Evolutionary conservation across 2,329 filamentous ascomycete genomes (phyloP), one percentile per base, ranked within the genome.

Genomic region (Penicillium hordei): DNA sequence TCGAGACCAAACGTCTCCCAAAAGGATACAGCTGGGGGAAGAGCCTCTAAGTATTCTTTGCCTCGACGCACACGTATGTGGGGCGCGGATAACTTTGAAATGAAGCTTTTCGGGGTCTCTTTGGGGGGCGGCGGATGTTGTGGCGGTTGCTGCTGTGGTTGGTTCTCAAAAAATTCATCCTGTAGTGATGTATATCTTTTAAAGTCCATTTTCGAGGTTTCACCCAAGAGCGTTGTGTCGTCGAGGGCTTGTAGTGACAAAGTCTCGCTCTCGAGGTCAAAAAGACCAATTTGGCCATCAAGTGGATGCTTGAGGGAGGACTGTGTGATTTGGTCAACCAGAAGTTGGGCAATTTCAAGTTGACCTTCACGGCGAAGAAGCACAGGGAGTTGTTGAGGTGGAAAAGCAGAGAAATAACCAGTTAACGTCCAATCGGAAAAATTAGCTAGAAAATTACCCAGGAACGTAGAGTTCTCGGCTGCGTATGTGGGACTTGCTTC

Each of bases 1-100:
- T 81, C 80, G 10, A 88, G 72, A 19, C 82, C 83, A 40, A 87
- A 79, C 1, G 82, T 78, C 61, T 87, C 84, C 85, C 85, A 87
- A 63, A 87, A 87, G 2, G 77, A 72, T 48, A 86, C 67, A 5
- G 83, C 81, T 9, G 84, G 76, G 4, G 84, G 81, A 15, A 86
- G 74, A 49, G 85, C 72, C 60, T 86, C 83, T 68, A 85, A 78
- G 8, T 73, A 76, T 38, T 77, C 76, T 39, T 82, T 81, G 9
- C 78, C 79, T 33, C 84, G 81, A 52, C 79, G 80, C 13, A 87
- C 72, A 38, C 80, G 79, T 33, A 88, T 66, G 65, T 83, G 80
- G 3, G 83, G 83, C 1, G 81, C 71, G 17, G 72, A 71, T n/a
- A 86, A 66, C 25, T 73, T 75, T 34, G 73, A 73, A 55, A 79